Conservation (phyloP, 257 asterid genomes). For the Solanum peruvianum region DNA sequence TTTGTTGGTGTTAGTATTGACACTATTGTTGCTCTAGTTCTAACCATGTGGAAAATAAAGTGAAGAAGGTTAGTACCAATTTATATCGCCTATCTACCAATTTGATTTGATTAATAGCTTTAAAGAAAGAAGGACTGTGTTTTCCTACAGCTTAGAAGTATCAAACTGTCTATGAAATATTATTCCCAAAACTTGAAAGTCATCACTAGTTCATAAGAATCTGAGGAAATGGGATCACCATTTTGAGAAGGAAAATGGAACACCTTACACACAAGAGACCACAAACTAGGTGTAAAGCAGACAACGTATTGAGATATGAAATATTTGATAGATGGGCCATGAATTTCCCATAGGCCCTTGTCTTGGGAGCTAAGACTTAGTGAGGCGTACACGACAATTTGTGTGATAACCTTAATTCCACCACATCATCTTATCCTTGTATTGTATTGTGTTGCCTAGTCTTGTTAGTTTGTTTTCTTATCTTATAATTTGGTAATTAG, state of each 20-base stretch:
- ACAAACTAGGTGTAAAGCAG: too few species aligned
- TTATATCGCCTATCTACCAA: not conserved
- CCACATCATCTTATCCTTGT: not conserved
- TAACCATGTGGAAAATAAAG: not conserved
- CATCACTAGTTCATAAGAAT: not conserved
- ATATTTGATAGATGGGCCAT: too few species aligned
- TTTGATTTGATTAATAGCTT: not conserved
- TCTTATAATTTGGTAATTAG: not conserved
- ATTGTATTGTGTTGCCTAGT: not conserved
- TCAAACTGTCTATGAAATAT: not conserved
- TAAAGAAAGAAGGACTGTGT: not conserved
- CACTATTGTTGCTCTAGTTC: not conserved
- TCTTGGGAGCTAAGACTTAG: not conserved
- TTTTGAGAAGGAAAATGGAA: not conserved
- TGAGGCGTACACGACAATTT: too few species aligned
- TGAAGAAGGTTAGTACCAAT: not conserved
- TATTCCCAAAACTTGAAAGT: too few species aligned
- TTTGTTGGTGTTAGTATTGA: not conserved
- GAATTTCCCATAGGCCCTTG: too few species aligned
- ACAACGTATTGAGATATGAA: too few species aligned
- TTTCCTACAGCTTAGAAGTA: not conserved
- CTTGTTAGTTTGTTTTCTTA: not conserved
- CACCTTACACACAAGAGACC: not conserved
- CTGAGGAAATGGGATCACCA: not conserved
- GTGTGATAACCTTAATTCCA: not conserved